A percentile compares a stretch with the other conserved stretches of the same genome.
Conservation (phyloP, 768 basidiomycete species). For the Collybia sordida region DNA sequence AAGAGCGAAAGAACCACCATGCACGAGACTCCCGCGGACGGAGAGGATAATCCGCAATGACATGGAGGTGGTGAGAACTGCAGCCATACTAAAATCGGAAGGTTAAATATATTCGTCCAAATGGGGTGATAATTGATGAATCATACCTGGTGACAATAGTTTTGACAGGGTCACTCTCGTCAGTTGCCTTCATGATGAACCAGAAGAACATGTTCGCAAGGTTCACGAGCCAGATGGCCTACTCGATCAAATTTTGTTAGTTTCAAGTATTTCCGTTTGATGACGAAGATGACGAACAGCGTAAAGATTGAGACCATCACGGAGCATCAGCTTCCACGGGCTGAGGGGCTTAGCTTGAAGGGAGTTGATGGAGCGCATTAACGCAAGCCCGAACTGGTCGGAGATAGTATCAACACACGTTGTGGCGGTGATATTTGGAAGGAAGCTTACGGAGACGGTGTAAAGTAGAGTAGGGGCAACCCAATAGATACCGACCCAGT, state of each 20-base stretch:
- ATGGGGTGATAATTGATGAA: background rate
- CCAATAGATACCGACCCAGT: slow-evolving; percentile 91
- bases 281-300: slow-evolving; percentile 42
- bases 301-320: slow-evolving; percentile 86
- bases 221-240: slow-evolving; percentile 79
- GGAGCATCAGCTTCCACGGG: slow-evolving; percentile 86
- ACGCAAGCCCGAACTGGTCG: slow-evolving; percentile 55
- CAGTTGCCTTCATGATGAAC: slow-evolving; percentile 77
- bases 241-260: background rate
- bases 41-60: slow-evolving; percentile 82
- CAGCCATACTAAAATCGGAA: slow-evolving; percentile 60
- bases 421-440: background rate
- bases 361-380: slow-evolving; percentile 58
- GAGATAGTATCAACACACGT: background rate
- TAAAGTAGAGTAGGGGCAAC: slow-evolving; percentile 72
- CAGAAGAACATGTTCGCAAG: slow-evolving; percentile 84
- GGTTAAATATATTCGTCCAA: background rate
- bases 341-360: slow-evolving; percentile 56
- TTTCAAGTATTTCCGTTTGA: slow-evolving; percentile 5
- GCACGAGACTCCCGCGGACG: slow-evolving; percentile 71
- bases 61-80: slow-evolving; percentile 87
- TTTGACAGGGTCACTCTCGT: slow-evolving; percentile 62
- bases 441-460: slow-evolving; percentile 55
- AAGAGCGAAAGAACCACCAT: slow-evolving; percentile 71
- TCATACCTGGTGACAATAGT: slow-evolving; percentile 72